These are phyloP conservation scores for Ophiostoma australiae DNA, from an alignment of 2,329 filamentous ascomycete species.

Conservation along the genomic window DNA sequence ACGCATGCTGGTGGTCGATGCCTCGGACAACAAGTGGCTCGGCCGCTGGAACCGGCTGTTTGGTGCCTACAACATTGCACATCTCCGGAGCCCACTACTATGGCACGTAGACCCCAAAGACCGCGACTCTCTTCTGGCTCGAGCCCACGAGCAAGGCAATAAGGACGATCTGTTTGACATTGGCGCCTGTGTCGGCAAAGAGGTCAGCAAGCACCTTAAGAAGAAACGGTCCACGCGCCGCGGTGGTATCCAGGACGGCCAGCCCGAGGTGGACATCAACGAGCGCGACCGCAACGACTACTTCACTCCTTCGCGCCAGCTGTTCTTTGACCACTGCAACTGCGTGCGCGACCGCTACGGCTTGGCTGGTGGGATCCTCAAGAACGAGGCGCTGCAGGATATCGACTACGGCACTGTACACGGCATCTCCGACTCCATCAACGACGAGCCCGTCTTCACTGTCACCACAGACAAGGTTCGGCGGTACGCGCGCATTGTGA, in stretches of 20 bases:
- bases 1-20: slow-evolving; percentile 61
- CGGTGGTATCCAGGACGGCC: slow-evolving; percentile 36
- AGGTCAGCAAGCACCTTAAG: slow-evolving; percentile 73
- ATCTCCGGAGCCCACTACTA: slow-evolving; percentile 75
- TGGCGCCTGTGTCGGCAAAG: slow-evolving; percentile 68
- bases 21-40: slow-evolving; percentile 61
- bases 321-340: slow-evolving; percentile 60
- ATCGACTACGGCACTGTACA: not conserved
- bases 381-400: slow-evolving; percentile 55
- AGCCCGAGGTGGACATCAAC: slow-evolving; percentile 50
- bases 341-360: slow-evolving; percentile 55
- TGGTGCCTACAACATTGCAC: slow-evolving; percentile 60
- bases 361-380: slow-evolving; percentile 52
- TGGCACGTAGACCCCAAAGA: slow-evolving; percentile 76
- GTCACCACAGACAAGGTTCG: not conserved
- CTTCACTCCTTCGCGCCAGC: slow-evolving; percentile 56
- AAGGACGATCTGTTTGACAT: slow-evolving; percentile 65
- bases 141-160: slow-evolving; percentile 57
- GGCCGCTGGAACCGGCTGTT: slow-evolving; percentile 66
- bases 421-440: not conserved
- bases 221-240: slow-evolving; percentile 47
- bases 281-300: slow-evolving; percentile 65
- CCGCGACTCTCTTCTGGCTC: slow-evolving; percentile 66
- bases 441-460: not conserved
- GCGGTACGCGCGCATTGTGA: not conserved